These are phyloP conservation scores for Maudiozyma saulgeensis DNA, from an alignment of 805 yeast genomes.

Conservation along the genomic window DNA sequence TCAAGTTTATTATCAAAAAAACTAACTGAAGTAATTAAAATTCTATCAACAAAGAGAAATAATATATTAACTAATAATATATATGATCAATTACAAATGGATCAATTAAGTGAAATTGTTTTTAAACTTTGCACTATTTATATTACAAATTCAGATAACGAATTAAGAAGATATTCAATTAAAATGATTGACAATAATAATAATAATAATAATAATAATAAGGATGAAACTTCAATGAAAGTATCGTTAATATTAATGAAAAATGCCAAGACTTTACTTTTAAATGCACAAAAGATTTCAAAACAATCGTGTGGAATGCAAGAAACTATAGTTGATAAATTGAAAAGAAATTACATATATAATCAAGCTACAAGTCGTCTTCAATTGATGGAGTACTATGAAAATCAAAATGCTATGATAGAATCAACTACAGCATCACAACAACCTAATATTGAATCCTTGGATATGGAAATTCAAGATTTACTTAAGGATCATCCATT, in stretches of 20 bases:
- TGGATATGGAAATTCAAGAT: conserved; percentile 7
- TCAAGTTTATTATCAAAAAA: conserved; percentile 12
- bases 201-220: too few relatives aligned
- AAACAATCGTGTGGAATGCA: conserved; percentile 24
- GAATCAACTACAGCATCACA: not conserved
- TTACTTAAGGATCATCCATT: conserved; percentile 16
- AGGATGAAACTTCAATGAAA: conserved; percentile 1
- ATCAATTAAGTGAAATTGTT: conserved; percentile 17
- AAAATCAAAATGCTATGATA: not conserved
- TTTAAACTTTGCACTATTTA: conserved; percentile 22
- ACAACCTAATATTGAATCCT: not conserved
- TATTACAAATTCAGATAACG: conserved; percentile 20
- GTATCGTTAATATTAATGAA: conserved; percentile 14
- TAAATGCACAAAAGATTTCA: conserved; percentile 19
- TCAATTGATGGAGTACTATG: conserved; percentile 5
- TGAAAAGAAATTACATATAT: conserved; percentile 23
- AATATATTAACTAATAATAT: conserved; percentile 4
- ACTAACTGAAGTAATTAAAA: conserved; percentile 9
- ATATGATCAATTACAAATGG: conserved; percentile 7
- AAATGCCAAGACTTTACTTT: conserved; percentile 17
- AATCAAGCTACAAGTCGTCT: conserved; percentile 17
- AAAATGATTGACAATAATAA: too few relatives aligned
- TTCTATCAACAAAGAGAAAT: conserved; percentile 10
- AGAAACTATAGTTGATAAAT: conserved; percentile 23
- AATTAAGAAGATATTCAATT: conserved; percentile 14